phyloP scores from a whole-genome alignment of 2,329 filamentous ascomycete species.

The Sporothrix protearum region DNA sequence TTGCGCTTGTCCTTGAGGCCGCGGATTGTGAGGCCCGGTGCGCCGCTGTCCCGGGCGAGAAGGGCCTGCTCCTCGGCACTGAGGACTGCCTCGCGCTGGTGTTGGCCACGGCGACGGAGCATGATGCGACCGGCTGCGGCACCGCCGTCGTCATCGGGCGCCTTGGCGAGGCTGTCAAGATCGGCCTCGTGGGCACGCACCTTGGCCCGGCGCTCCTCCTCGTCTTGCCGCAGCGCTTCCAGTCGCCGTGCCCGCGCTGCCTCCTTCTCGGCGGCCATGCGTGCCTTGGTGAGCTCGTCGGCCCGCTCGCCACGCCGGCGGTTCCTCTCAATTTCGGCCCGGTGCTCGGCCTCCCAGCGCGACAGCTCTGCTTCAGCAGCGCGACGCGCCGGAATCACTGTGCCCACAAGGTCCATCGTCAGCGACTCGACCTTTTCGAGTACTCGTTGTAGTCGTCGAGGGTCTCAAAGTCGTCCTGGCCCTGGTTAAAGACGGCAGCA shows the following conservation, averaged over 20 bases:
- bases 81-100: constrained; percentile 35
- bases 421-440: constrained; percentile 87
- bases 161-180: constrained; percentile 64
- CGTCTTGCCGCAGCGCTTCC: constrained; percentile 63
- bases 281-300: constrained; percentile 50
- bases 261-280: constrained; percentile 64
- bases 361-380: constrained; percentile 50
- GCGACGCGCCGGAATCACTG: constrained; percentile 51
- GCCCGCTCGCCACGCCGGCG: constrained; percentile 48
- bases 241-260: constrained; percentile 60
- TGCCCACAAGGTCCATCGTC: constrained; percentile 75
- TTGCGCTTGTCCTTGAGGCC: constrained; percentile 67
- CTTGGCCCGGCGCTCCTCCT: constrained; percentile 63
- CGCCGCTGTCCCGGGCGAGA: constrained; percentile 28
- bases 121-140: constrained; percentile 55
- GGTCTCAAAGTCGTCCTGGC: constrained; percentile 85
- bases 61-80: constrained; percentile 42
- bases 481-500: constrained; percentile 76
- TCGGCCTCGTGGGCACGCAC: constrained; percentile 64
- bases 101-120: constrained; percentile 69
- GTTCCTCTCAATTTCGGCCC: constrained; percentile 63
- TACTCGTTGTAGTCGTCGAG: constrained; percentile 88
- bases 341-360: constrained; percentile 71
- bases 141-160: constrained; percentile 44
- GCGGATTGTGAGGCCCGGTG: constrained; percentile 61